phyloP scores from a whole-genome alignment of 306 rosid species.

The Mimosa pudica region DNA sequence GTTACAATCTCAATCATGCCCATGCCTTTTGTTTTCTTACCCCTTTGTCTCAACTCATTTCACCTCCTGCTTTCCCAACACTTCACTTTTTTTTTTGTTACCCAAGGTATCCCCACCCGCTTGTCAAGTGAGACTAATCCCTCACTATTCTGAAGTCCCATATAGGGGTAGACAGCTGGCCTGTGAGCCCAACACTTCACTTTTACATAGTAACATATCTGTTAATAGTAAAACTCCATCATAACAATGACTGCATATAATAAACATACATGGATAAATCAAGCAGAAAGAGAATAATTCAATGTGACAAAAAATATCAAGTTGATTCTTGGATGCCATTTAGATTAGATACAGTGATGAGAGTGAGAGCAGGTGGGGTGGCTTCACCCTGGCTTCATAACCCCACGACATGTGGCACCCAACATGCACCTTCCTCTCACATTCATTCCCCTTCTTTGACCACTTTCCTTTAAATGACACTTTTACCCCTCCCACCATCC shows the following conservation, averaged over 20 bases:
- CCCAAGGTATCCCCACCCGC: no score
- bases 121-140: no score
- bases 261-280: no score
- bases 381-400: constrained; percentile 20
- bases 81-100: no score
- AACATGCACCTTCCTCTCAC: constrained; percentile 28
- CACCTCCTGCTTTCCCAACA: not conserved
- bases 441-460: not conserved
- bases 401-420: constrained; percentile 40
- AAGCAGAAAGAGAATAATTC: no score
- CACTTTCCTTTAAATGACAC: constrained; percentile 33
- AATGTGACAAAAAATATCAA: not conserved
- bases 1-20: not conserved
- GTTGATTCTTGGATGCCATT: constrained; percentile 1
- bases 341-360: no score
- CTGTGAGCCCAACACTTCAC: no score
- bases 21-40: not conserved
- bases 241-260: not conserved
- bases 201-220: not conserved
- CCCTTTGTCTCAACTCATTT: not conserved
- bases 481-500: constrained; percentile 41
- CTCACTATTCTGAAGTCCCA: no score
- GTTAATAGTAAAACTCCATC: not conserved
- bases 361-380: constrained; percentile 13
- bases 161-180: no score